Evolutionary conservation across 169 alveolate species (phyloP), one percentile per base, ranked within the genome.

Genomic region (Eimeria brunetti): DNA sequence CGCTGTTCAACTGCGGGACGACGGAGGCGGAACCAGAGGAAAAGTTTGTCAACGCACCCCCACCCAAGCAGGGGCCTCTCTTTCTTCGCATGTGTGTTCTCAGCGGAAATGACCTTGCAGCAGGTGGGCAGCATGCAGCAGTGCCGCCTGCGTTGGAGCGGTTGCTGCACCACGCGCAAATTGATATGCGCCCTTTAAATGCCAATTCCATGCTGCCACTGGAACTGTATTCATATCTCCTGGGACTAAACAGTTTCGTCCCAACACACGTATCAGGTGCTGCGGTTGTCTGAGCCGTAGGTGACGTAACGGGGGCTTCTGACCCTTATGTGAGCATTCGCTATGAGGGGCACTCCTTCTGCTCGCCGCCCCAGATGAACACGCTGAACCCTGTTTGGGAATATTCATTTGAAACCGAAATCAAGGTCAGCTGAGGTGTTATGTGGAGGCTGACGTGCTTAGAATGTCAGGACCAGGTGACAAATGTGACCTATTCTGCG

Each of bases 301-400:
- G 92, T 18, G 95, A 92, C 88, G 75, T 81, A 1, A 33, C 91
- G 62, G 92, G 92, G 44, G 49, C 88, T 1, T 92, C 95, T 22
- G 92, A 92, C 62, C 95, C 92, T 9, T 81, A 92, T 78, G 92
- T 92, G 69, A 88, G 62, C 86, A 88, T 81, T 44, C 85, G 92
- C 36, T 84, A 67, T 41, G 89, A 69, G 62, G 89, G 89, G 69
- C 60, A 84, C 41, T 89, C 64, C 4, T 67, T 84, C 60, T 84
- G 88, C 67, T 67, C 96, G 9, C 88, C 93, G 27, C 94, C 94
- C 36, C 93, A 84, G 46, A 67, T 51, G 88, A 36, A 71, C 93
- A 93, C 89, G 38, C 94, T 93, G 56, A 93, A 92, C 88, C 95
- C 95, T 62, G 92, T 81, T 30, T 92, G 95, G 95, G 95, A 81